Conservation (phyloP, 768 basidiomycete species). For the Kwoniella botswanensis region DNA sequence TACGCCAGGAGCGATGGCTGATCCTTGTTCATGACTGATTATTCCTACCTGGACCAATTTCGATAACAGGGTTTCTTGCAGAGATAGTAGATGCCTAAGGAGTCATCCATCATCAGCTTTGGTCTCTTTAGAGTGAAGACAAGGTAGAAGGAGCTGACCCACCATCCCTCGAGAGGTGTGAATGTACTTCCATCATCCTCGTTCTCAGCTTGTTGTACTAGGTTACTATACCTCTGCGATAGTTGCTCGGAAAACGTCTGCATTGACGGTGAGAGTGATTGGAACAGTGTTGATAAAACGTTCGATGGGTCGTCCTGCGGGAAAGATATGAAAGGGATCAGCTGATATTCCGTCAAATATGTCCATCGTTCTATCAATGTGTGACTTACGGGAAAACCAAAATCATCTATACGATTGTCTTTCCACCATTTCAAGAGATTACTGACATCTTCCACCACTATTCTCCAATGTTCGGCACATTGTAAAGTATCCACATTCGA, state of each 20-base stretch:
- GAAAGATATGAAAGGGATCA: constrained; percentile 6
- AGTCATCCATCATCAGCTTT: not conserved
- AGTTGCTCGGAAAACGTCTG: constrained; percentile 3
- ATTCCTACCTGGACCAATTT: constrained; percentile 30
- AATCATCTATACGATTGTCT: constrained; percentile 8
- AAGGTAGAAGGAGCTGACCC: constrained; percentile 3
- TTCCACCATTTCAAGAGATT: constrained; percentile 34
- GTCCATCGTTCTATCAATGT: no score
- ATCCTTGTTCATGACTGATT: constrained; percentile 17
- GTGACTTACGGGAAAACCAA: constrained; percentile 29
- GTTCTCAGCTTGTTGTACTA: constrained; percentile 26
- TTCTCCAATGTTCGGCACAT: constrained; percentile 10
- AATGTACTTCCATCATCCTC: constrained; percentile 39
- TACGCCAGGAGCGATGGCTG: constrained; percentile 11
- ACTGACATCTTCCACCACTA: constrained; percentile 21
- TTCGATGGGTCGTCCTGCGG: not conserved
- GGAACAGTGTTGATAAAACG: not conserved
- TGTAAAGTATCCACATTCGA: not conserved
- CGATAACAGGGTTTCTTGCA: constrained; percentile 33
- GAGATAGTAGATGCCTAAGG: constrained; percentile 24
- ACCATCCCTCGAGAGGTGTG: constrained; percentile 43
- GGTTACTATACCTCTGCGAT: constrained; percentile 11
- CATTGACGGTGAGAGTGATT: not conserved
- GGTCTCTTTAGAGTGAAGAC: not conserved
- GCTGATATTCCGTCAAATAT: not conserved